phyloP scores from a whole-genome alignment of 2,329 filamentous ascomycete species.

The Ceratocystiopsis minuta region DNA sequence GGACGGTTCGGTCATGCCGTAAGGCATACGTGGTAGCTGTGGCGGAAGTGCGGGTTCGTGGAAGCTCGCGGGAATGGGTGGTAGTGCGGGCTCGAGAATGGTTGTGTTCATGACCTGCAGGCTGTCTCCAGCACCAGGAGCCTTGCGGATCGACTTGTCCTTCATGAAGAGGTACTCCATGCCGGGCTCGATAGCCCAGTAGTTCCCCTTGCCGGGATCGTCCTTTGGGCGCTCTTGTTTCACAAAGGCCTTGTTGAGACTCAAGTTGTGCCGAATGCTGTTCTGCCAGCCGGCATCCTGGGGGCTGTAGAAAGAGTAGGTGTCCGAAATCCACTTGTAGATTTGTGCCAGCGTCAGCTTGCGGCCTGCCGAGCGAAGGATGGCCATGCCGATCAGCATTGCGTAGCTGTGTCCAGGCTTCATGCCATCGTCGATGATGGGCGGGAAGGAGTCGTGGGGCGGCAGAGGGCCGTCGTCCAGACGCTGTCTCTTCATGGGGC shows the following conservation, averaged over 20 bases:
- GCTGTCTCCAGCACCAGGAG: slow-evolving; percentile 30
- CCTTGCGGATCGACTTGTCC: slow-evolving; percentile 55
- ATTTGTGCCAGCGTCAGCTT: slow-evolving; percentile 85
- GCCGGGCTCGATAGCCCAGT: slow-evolving; percentile 86
- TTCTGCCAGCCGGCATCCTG: slow-evolving; percentile 93
- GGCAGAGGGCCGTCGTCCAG: slow-evolving; percentile 41
- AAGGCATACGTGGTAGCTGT: slow-evolving; percentile 20
- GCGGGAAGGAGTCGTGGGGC: slow-evolving; percentile 60
- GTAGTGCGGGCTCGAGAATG: slow-evolving; percentile 32
- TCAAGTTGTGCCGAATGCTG: slow-evolving; percentile 95
- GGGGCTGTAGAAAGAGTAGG: slow-evolving; percentile 70
- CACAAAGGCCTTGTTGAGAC: slow-evolving; percentile 88
- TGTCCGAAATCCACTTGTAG: slow-evolving; percentile 98
- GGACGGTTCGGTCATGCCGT: slow-evolving; percentile 7
- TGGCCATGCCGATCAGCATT: slow-evolving; percentile 90
- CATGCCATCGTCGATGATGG: slow-evolving; percentile 64
- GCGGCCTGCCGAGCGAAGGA: slow-evolving; percentile 66
- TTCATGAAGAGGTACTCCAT: slow-evolving; percentile 81
- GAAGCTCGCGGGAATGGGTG: slow-evolving; percentile 16
- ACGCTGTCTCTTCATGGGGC: slow-evolving; percentile 51
- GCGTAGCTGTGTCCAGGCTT: slow-evolving; percentile 93
- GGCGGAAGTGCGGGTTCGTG: slow-evolving; percentile 31
- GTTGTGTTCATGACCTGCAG: slow-evolving; percentile 36
- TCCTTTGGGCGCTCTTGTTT: slow-evolving; percentile 94
- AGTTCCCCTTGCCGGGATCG: slow-evolving; percentile 92